A percentile compares a stretch with the other conserved stretches of the same genome.
Conservation (phyloP, 768 basidiomycete genomes). For the Phaffia australis region DNA sequence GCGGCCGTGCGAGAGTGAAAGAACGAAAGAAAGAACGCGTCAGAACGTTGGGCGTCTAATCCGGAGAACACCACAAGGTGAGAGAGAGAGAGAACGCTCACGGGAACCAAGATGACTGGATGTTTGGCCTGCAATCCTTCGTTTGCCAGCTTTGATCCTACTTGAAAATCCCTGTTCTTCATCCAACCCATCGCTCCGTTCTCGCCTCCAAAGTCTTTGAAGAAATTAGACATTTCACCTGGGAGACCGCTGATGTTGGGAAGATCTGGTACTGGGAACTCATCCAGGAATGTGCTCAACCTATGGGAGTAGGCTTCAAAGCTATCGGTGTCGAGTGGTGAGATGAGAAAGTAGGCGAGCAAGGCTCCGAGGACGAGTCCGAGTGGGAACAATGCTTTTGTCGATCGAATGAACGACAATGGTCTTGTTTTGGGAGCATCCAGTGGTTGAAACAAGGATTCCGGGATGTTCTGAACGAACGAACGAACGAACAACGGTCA, state of each 20-base stretch:
- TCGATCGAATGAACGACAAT: not conserved
- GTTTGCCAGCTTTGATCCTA: constrained; percentile 12
- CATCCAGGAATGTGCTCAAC: constrained; percentile 16
- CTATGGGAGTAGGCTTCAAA: constrained; percentile 22
- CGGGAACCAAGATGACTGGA: constrained; percentile 23
- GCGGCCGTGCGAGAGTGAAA: not conserved
- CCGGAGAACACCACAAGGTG: not conserved
- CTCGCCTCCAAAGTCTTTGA: constrained; percentile 11
- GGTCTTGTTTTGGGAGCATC: not conserved
- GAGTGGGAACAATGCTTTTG: constrained; percentile 11
- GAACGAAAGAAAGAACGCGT: not conserved
- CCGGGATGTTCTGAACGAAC: not conserved
- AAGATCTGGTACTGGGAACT: not conserved
- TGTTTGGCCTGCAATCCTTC: constrained; percentile 16
- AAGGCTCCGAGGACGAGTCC: constrained; percentile 13
- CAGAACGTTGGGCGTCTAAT: not conserved
- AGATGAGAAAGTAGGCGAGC: constrained; percentile 19
- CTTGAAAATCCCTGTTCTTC: constrained; percentile 25
- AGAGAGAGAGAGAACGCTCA: not conserved
- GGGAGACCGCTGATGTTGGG: constrained; percentile 5
- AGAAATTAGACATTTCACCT: not conserved
- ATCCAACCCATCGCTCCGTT: constrained; percentile 21
- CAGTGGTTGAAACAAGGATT: not conserved
- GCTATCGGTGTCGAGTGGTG: constrained; percentile 16
- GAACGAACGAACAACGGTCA: not conserved